A percentile compares a stretch with the other conserved stretches of the same genome.
Evolutionary conservation across 805 yeast genomes (phyloP).

Genomic region (Kazachstania africana): DNA sequence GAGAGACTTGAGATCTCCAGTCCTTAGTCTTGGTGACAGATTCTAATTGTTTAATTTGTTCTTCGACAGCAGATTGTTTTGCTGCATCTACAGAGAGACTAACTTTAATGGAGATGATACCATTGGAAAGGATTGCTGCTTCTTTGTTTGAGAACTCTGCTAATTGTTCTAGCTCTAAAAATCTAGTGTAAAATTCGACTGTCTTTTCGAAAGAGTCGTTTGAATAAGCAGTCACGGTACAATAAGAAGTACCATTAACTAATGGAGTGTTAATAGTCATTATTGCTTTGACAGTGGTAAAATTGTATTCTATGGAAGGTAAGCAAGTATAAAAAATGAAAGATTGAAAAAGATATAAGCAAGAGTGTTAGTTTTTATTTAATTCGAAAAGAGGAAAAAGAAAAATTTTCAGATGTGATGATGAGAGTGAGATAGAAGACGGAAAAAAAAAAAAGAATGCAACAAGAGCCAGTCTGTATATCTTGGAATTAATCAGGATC

Average conservation of each 20-base stretch:
- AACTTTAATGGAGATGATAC: conserved; percentile 20
- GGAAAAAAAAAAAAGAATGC: too few relatives aligned
- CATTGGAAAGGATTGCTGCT: conserved; percentile 9
- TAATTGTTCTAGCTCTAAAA: conserved; percentile 10
- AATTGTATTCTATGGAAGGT: too few relatives aligned
- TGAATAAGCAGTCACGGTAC: conserved; percentile 42
- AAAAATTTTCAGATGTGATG: too few relatives aligned
- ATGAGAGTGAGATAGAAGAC: too few relatives aligned
- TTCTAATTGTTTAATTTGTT: conserved; percentile 9
- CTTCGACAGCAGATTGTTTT: conserved; percentile 17
- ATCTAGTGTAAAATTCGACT: conserved; percentile 38
- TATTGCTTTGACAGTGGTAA: not conserved
- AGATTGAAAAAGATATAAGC: not conserved
- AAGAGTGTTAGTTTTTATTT: too few relatives aligned
- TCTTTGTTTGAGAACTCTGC: not conserved
- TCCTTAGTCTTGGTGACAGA: conserved; percentile 23
- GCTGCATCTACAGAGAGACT: conserved; percentile 11
- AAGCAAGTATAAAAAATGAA: not conserved
- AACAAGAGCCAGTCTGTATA: too few relatives aligned
- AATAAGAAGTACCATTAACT: conserved; percentile 46
- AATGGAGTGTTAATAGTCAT: conserved; percentile 19
- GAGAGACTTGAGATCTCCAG: conserved; percentile 39
- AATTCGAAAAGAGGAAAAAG: too few relatives aligned
- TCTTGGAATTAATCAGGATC: too few relatives aligned
- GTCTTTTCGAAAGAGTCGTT: conserved; percentile 34